Base-by-base conservation (phyloP, 2,329 filamentous ascomycete genomes). In the Aspergillus intermedius region DNA sequence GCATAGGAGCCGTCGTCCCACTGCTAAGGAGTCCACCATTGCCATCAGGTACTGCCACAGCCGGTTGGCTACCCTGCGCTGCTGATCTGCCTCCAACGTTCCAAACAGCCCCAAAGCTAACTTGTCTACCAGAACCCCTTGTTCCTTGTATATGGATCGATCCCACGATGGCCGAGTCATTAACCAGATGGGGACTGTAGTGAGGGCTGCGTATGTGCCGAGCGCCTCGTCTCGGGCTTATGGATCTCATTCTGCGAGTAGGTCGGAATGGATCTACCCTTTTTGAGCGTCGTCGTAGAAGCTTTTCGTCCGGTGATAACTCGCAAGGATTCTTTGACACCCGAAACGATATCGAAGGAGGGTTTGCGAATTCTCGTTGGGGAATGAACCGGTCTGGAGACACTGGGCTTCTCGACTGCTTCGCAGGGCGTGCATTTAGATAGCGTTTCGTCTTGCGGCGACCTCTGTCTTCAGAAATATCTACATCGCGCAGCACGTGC, bases 41-140 rank as follows among this genome's bases (percentile, higher is more conserved):
- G 1, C 84, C 86, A 65, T 85, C 77, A 42, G 84, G 73, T 17
- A 84, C 58, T 4, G 67, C 70, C 44, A 67, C 55, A 15, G 75
- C 55, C 23, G 65, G 63, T 40, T 12, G 25, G 25, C 60, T 72
- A 13, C 75, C 71, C 22, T 72, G 73, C 6, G 74, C 71, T n/a
- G 81, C 79, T 44, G 80, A 78, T 8, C 80, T 63, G n/a, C 87
- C 86, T 22, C 88, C 87, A 9, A 93, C 82, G 15, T 82, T 80
- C 88, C 88, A 95, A 15, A 91, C 77, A 8, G 83, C 78, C 2
- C 86, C 85, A 52, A 76, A 71, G 63, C 86, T 91, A 52, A 81
- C 72, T 61, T 83, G 75, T 48, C 77, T 60, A 5, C 60, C 46
- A 23, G 57, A 55, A 42, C 53, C 51, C 17, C 50, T 46, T 47